Percentiles rank a stretch among this genome's conserved stretches.
phyloP scores from a whole-genome alignment of 2,329 filamentous ascomycete genomes.

The Aspergillus niger region DNA sequence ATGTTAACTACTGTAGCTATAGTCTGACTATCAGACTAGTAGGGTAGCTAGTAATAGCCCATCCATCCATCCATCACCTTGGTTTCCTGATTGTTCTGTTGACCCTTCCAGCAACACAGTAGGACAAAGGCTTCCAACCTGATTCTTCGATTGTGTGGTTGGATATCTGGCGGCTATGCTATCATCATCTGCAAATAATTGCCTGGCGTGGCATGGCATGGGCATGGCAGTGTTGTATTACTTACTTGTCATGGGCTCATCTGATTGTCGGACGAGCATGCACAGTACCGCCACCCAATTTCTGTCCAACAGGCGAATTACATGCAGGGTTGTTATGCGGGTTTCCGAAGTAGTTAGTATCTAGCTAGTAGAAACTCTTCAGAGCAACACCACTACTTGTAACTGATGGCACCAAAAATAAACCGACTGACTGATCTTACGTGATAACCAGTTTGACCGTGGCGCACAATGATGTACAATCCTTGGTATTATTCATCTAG shows the following conservation, averaged over 20 bases:
- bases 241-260: neutral
- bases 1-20: neutral
- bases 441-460: neutral
- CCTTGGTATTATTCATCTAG: neutral
- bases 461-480: neutral
- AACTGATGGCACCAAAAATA: neutral
- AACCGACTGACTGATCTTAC: neutral
- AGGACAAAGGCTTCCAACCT: neutral
- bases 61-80: neutral
- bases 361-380: neutral
- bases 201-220: neutral
- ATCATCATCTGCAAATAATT: neutral
- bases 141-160: neutral
- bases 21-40: too few species aligned
- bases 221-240: neutral
- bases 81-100: neutral
- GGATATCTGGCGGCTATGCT: neutral
- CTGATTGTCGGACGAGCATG: neutral
- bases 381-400: neutral
- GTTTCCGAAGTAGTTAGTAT: constrained; percentile 3
- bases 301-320: neutral
- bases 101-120: too few species aligned
- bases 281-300: neutral
- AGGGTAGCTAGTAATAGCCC: neutral
- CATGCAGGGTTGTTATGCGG: constrained; percentile 9